Base-by-base conservation (phyloP, 345 rosid species). In the Ceriops zippeliana region DNA sequence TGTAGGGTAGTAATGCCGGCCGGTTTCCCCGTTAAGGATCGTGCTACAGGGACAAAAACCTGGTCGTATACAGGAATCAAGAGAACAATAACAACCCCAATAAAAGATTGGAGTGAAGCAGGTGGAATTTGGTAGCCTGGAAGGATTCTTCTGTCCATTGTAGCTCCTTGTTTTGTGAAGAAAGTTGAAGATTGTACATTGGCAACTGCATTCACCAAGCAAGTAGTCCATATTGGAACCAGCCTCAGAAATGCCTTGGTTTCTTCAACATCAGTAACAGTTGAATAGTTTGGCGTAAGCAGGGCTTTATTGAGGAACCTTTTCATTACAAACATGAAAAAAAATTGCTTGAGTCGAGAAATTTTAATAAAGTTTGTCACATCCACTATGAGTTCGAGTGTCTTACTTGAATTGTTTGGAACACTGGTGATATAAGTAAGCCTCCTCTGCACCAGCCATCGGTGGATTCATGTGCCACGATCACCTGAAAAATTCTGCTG, bases 361-460 rank as follows among this genome's bases (percentile, higher is more conserved):
- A 57, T 22, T 68, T 15, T 32, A 19, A 19, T 16, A 30, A 9
- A 24, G 35, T 20, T 34, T 62, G 5, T 6, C 22, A 52, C 47
- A 38, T 51, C 15, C 65, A 52, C 47, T 26, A 46, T 27, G 59
- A 35, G 37, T 19, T 11, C 28, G 6, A 13, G 58, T 63, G 37
- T 54, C 78, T 75, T 75, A 75, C 79, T 38, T 70, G 74, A 70
- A 65, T 66, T 75, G 70, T 51, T 65, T 62, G 51, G 74, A 61
- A 47, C 34, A 52, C 21, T 26, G 53, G 24, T 16, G 32, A 21
- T 31, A 62, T 13, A 20, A 46, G 19, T 34, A 15, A 37, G 66
- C 62, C 38, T 56, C 70, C 24, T 75, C 74, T 3, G 70, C 63
- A 22, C 32, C n/a, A 49, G 62, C 74, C 59, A 70, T 61, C 3